phyloP scores from a whole-genome alignment of 495 filamentous ascomycete species.

The Hypoxylon fuscum region DNA sequence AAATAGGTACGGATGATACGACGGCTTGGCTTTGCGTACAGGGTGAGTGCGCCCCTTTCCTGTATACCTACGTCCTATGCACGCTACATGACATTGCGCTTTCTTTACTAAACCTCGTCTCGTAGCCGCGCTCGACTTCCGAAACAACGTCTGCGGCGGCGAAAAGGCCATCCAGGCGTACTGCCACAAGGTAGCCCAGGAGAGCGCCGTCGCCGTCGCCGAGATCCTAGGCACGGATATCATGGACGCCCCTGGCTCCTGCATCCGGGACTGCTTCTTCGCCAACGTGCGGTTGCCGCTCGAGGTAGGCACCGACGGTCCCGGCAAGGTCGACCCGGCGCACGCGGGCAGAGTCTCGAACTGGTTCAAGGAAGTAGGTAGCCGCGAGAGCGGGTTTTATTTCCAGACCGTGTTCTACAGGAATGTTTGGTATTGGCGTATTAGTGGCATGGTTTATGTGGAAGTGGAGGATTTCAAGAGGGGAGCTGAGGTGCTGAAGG shows the following conservation, averaged over 20 bases:
- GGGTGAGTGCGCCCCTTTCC: constrained; percentile 5
- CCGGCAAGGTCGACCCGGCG: constrained; percentile 22
- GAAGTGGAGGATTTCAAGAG: constrained; percentile 74
- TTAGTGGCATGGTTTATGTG: constrained; percentile 77
- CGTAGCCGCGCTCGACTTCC: constrained; percentile 70
- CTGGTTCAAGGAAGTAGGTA: constrained; percentile 35
- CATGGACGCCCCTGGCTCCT: constrained; percentile 59
- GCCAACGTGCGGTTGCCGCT: constrained; percentile 76
- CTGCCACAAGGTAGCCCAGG: constrained; percentile 59
- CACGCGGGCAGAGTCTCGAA: constrained; percentile 14
- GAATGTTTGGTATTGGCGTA: constrained; percentile 67
- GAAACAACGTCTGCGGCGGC: constrained; percentile 71
- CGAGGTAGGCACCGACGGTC: constrained; percentile 34
- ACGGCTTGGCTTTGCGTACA: constrained; percentile 35
- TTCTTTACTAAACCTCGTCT: constrained; percentile 17
- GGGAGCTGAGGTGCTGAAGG: constrained; percentile 62
- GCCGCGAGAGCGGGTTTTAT: constrained; percentile 32
- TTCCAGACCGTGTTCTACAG: constrained; percentile 62
- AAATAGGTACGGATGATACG: constrained; percentile 25
- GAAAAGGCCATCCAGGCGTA: constrained; percentile 73
- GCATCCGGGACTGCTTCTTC: constrained; percentile 56
- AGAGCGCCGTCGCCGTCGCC: constrained; percentile 65
- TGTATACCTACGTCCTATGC: background rate
- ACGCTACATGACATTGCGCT: background rate
- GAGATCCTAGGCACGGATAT: constrained; percentile 71